phyloP scores from a whole-genome alignment of 2,329 filamentous ascomycete species.

The Purpureocillium takamizusanense region DNA sequence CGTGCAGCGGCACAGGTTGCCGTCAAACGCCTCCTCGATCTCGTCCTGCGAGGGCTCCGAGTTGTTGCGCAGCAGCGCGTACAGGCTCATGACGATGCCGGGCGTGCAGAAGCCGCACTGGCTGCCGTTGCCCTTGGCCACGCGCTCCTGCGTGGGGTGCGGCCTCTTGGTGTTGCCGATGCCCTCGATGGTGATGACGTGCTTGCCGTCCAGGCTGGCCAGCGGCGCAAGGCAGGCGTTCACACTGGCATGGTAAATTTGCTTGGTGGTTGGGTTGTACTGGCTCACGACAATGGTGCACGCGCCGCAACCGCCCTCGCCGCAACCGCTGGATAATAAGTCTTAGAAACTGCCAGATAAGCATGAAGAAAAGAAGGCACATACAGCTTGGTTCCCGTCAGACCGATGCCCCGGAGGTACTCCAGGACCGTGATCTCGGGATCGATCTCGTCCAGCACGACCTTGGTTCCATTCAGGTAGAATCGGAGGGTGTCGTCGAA shows the following conservation, averaged over 20 bases:
- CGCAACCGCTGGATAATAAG: conserved; percentile 57
- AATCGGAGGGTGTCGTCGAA: conserved; percentile 88
- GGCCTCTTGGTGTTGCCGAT: conserved; percentile 83
- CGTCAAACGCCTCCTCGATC: conserved; percentile 93
- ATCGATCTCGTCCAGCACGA: conserved; percentile 77
- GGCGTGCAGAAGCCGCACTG: conserved; percentile 95
- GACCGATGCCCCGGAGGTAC: conserved; percentile 83
- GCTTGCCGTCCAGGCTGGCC: conserved; percentile 90
- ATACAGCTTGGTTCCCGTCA: conserved; percentile 87
- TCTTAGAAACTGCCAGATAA: not conserved
- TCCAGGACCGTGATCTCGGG: conserved; percentile 88
- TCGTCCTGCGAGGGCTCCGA: conserved; percentile 68
- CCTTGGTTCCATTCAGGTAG: conserved; percentile 88
- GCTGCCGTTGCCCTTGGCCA: conserved; percentile 84
- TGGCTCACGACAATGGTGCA: conserved; percentile 94
- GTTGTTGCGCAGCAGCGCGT: conserved; percentile 84
- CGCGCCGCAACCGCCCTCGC: conserved; percentile 92
- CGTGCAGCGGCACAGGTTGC: conserved; percentile 91
- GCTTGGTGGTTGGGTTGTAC: conserved; percentile 82
- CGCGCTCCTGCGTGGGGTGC: conserved; percentile 82
- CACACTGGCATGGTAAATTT: conserved; percentile 92
- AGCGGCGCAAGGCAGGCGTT: conserved; percentile 93
- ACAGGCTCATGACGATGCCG: conserved; percentile 96
- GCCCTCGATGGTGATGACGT: conserved; percentile 95
- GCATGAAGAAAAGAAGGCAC: conserved; percentile 10